Percentiles rank a stretch among this genome's conserved stretches.
These are phyloP conservation scores for Bipolaris cookei DNA, from an alignment of 2,329 filamentous ascomycete species.

Conservation along the genomic window DNA sequence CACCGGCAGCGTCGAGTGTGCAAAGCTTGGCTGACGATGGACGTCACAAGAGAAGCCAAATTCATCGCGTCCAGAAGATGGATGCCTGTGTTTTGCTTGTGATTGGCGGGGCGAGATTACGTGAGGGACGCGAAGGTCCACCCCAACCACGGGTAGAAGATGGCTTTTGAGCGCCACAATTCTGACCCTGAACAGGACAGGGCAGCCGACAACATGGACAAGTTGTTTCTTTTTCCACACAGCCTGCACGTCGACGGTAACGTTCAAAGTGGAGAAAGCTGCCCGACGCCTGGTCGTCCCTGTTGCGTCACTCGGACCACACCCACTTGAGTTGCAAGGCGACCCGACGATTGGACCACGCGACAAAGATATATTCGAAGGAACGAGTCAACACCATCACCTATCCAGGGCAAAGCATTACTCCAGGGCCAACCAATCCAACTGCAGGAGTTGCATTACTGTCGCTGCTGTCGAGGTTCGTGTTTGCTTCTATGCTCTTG, in stretches of 20 bases:
- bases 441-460: background rate
- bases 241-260: constrained; percentile 7
- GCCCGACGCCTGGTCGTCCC: background rate
- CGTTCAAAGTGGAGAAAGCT: constrained; percentile 5
- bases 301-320: background rate
- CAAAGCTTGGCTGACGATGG: constrained; percentile 3
- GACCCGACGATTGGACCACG: constrained; percentile 6
- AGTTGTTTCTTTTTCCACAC: constrained; percentile 2
- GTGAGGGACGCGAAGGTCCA: constrained; percentile 17
- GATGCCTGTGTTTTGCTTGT: constrained; percentile 6
- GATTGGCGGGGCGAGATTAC: constrained; percentile 22
- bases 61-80: background rate
- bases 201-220: constrained; percentile 5
- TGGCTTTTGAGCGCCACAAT: constrained; percentile 16
- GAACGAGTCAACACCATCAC: background rate
- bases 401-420: background rate
- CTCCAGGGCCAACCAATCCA: background rate
- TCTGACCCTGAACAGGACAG: constrained; percentile 4
- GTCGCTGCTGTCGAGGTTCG: background rate
- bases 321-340: background rate
- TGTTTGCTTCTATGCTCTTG: constrained; percentile 6
- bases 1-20: background rate
- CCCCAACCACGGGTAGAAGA: constrained; percentile 8
- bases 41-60: constrained; percentile 2
- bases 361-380: background rate